These are phyloP conservation scores for Erodium texanum DNA, from an alignment of 441 rosid genomes.

Conservation along the genomic window DNA sequence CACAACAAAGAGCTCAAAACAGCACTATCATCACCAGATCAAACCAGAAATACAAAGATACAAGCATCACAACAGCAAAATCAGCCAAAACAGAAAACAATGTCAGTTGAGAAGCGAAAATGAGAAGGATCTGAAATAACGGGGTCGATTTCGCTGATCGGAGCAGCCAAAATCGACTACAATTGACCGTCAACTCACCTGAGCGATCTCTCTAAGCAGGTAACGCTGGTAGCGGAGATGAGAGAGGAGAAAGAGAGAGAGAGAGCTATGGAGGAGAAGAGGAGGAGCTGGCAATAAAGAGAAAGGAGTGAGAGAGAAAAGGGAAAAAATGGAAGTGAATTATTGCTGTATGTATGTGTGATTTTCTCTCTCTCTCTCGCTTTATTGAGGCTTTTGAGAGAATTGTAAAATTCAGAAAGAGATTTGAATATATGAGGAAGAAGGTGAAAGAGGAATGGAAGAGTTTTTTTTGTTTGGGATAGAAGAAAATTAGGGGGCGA, in stretches of 20 bases:
- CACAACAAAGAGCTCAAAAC: neutral
- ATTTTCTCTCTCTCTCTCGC: slow-evolving; percentile 23
- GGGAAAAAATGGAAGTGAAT: slow-evolving; percentile 26
- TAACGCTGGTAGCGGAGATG: slow-evolving; percentile 12
- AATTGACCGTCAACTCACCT: slow-evolving; percentile 3
- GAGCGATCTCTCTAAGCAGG: neutral
- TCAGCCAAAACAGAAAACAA: neutral
- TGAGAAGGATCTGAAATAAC: neutral
- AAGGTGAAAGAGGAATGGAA: slow-evolving; percentile 5
- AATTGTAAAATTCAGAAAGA: slow-evolving; percentile 14
- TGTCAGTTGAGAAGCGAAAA: neutral
- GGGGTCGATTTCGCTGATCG: neutral
- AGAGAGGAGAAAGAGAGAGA: slow-evolving; percentile 5
- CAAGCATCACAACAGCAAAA: neutral
- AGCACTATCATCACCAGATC: neutral
- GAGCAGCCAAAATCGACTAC: neutral
- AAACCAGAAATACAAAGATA: neutral
- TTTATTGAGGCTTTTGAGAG: slow-evolving; percentile 20
- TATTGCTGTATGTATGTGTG: slow-evolving; percentile 22
- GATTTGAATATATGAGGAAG: neutral
- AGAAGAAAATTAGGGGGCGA: neutral
- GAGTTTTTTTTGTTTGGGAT: neutral
- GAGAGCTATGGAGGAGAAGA: neutral
- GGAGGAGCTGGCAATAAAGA: slow-evolving; percentile 27
- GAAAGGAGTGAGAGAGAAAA: slow-evolving; percentile 8